Conservation (phyloP, 768 basidiomycete genomes). For the Boletus vermiculosoides region DNA sequence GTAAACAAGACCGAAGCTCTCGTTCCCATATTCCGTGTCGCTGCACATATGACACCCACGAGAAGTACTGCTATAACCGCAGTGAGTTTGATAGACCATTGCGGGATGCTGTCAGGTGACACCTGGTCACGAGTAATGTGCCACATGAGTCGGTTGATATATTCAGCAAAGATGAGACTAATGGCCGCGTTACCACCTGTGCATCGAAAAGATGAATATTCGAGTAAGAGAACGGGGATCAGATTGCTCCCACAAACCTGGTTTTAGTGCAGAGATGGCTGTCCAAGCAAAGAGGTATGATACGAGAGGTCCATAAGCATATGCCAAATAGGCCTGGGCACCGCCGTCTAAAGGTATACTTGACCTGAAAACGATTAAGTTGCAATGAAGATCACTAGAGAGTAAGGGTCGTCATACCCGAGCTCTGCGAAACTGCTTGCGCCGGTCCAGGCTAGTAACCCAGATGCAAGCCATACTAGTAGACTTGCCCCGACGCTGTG, state of each 20-base stretch:
- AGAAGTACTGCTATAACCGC: slow-evolving; percentile 69
- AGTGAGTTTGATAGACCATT: slow-evolving; percentile 89
- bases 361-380: slow-evolving; percentile 18
- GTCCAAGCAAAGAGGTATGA: slow-evolving; percentile 97
- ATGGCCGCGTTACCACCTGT: slow-evolving; percentile 79
- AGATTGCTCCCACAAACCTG: slow-evolving; percentile 46
- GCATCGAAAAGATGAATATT: slow-evolving; percentile 4
- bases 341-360: slow-evolving; percentile 46
- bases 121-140: slow-evolving; percentile 67
- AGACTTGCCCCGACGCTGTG: slow-evolving; percentile 90
- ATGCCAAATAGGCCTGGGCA: slow-evolving; percentile 80
- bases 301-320: slow-evolving; percentile 81
- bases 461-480: slow-evolving; percentile 79
- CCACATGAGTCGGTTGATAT: slow-evolving; percentile 86
- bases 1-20: slow-evolving; percentile 88
- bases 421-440: slow-evolving; percentile 93
- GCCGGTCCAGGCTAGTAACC: slow-evolving; percentile 91
- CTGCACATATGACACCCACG: slow-evolving; percentile 77
- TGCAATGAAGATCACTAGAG: not conserved
- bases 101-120: slow-evolving; percentile 77
- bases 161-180: slow-evolving; percentile 88
- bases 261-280: slow-evolving; percentile 83
- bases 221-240: not conserved
- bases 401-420: slow-evolving; percentile 50
- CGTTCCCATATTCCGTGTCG: slow-evolving; percentile 74